A percentile compares a stretch with the other conserved stretches of the same genome.
These are phyloP conservation scores for Gossypium stocksii DNA, from an alignment of 345 rosid species.

Conservation along the genomic window DNA sequence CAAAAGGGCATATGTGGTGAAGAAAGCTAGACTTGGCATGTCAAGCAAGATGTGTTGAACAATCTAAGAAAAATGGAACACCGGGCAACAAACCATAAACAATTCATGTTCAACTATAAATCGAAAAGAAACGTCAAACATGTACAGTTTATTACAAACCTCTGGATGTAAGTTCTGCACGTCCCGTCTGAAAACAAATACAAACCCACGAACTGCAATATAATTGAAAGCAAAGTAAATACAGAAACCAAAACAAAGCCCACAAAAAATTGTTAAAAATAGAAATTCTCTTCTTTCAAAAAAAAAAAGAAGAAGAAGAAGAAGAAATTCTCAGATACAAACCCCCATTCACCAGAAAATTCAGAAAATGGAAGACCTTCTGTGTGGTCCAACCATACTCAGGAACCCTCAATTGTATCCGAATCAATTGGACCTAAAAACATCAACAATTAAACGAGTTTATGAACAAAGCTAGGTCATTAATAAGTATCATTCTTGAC, in stretches of 20 bases:
- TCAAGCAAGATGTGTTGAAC: conserved; percentile 72
- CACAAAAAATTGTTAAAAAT: not conserved
- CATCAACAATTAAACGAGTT: conserved; percentile 5
- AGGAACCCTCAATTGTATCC: conserved; percentile 86
- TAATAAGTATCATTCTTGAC: not conserved
- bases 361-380: conserved; percentile 91
- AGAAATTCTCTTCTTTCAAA: not conserved
- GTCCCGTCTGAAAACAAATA: conserved; percentile 59
- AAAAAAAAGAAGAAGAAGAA: too few relatives aligned
- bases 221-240: conserved; percentile 6
- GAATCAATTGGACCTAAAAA: conserved; percentile 67
- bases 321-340: conserved; percentile 18
- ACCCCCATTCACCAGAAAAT: conserved; percentile 91
- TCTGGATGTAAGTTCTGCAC: conserved; percentile 59
- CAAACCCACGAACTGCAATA: conserved; percentile 55
- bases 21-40: conserved; percentile 87
- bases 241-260: not conserved
- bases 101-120: not conserved
- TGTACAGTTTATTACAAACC: conserved; percentile 25
- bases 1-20: conserved; percentile 82
- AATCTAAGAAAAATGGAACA: conserved; percentile 37
- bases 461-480: not conserved
- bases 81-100: not conserved
- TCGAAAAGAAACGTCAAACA: not conserved
- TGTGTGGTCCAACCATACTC: conserved; percentile 98